A percentile compares a stretch with the other conserved stretches of the same genome.
phyloP scores from a whole-genome alignment of 2,329 filamentous ascomycete species.

The Stachybotrys chlorohalonatus region DNA sequence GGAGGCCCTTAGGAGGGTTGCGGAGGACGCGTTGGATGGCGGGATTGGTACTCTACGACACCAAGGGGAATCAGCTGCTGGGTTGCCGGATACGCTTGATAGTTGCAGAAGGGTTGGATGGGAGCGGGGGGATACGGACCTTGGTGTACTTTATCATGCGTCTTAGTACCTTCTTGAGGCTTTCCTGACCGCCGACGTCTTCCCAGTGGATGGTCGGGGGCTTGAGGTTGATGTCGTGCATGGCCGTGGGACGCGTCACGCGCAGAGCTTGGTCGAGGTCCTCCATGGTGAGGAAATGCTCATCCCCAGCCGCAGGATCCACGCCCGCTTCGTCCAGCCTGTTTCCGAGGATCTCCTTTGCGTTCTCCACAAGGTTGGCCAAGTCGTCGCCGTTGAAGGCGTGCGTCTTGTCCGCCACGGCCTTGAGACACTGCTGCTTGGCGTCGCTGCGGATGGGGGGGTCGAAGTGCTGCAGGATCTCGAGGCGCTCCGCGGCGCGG shows the following conservation, averaged over 20 bases:
- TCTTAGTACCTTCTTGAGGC: conserved; percentile 56
- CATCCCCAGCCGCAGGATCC: conserved; percentile 3
- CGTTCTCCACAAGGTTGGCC: conserved; percentile 43
- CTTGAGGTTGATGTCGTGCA: conserved; percentile 83
- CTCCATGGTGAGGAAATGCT: conserved; percentile 23
- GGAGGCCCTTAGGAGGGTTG: conserved; percentile 66
- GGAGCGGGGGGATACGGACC: conserved; percentile 15
- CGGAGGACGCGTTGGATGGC: conserved; percentile 26
- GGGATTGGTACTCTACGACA: conserved; percentile 17
- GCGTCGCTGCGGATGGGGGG: conserved; percentile 36
- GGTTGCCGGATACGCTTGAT: too few species aligned
- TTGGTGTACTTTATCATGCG: conserved; percentile 36
- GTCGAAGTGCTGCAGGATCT: conserved; percentile 60
- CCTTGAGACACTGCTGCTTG: conserved; percentile 42
- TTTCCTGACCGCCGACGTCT: conserved; percentile 78
- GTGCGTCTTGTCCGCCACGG: conserved; percentile 68
- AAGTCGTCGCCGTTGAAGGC: conserved; percentile 80
- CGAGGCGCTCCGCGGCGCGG: conserved; percentile 57
- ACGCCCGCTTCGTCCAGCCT: conserved; percentile 13
- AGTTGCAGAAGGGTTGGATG: too few species aligned
- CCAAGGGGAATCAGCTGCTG: neutral
- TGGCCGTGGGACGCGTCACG: conserved; percentile 68
- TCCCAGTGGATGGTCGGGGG: conserved; percentile 79
- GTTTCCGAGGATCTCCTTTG: conserved; percentile 16
- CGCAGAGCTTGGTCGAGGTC: conserved; percentile 60